phyloP scores from a whole-genome alignment of 805 yeast species.

The Komagataella phaffii region DNA sequence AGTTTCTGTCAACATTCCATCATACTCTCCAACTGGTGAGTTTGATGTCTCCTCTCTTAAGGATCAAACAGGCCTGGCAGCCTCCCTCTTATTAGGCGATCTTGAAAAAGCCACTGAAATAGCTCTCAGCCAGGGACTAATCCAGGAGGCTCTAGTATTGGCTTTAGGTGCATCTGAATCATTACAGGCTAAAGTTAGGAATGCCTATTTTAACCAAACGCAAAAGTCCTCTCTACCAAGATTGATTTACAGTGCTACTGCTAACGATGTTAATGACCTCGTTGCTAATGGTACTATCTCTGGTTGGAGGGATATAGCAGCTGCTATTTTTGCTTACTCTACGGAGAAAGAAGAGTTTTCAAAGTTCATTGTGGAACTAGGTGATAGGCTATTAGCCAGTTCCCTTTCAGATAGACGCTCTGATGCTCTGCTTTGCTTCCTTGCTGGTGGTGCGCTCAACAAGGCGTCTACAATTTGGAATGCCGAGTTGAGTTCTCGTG shows the following conservation, averaged over 20 bases:
- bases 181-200: constrained; percentile 54
- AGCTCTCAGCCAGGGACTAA: constrained; percentile 47
- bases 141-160: constrained; percentile 72
- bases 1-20: constrained; percentile 1
- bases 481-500: constrained; percentile 40
- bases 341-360: constrained; percentile 34
- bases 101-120: constrained; percentile 51
- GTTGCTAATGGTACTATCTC: constrained; percentile 64
- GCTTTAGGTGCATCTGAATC: constrained; percentile 56
- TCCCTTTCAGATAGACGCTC: constrained; percentile 34
- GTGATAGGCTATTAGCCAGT: constrained; percentile 54
- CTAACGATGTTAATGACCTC: constrained; percentile 44
- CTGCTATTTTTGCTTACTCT: constrained; percentile 47
- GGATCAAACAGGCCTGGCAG: constrained; percentile 24
- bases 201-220: constrained; percentile 55
- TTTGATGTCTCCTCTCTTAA: constrained; percentile 28
- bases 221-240: constrained; percentile 49
- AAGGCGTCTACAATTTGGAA: constrained; percentile 78
- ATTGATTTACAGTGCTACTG: constrained; percentile 51
- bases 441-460: constrained; percentile 72
- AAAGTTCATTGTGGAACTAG: constrained; percentile 47
- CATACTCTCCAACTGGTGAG: constrained; percentile 37
- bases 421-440: constrained; percentile 63
- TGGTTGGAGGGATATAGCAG: constrained; percentile 78
- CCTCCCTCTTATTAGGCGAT: constrained; percentile 47